Evolutionary conservation across 768 basidiomycete species (phyloP).

Genomic region (Suillus cothurnatus): DNA sequence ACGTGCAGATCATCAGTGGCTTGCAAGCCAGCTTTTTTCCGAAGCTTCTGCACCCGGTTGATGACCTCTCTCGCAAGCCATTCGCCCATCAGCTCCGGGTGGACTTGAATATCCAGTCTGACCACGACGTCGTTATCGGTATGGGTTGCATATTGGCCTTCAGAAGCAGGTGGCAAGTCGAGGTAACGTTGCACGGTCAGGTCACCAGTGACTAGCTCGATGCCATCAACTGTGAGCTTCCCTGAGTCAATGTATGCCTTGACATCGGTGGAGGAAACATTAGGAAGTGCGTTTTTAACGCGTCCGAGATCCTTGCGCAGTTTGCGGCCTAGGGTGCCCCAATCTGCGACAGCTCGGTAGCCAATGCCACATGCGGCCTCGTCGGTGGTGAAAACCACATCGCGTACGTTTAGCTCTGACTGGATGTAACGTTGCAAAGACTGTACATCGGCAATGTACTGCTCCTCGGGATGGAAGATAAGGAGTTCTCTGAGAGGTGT

Average conservation of each 20-base stretch:
- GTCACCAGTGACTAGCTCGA: conserved; percentile 89
- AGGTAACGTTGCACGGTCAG: conserved; percentile 90
- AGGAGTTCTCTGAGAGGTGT: conserved; percentile 91
- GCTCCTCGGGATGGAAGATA: conserved; percentile 86
- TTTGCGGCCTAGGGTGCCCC: conserved; percentile 92
- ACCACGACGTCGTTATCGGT: conserved; percentile 96
- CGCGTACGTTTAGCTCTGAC: conserved; percentile 94
- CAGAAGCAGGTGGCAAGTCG: conserved; percentile 63
- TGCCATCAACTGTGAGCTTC: conserved; percentile 84
- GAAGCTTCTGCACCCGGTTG: conserved; percentile 90
- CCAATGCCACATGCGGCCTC: conserved; percentile 84
- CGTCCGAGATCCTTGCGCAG: conserved; percentile 88
- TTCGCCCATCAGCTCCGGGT: conserved; percentile 84
- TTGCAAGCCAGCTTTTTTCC: conserved; percentile 95
- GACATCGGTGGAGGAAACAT: conserved; percentile 78
- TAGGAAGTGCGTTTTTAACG: conserved; percentile 86
- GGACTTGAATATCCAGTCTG: conserved; percentile 85
- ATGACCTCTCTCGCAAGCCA: conserved; percentile 89
- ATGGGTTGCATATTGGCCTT: conserved; percentile 75
- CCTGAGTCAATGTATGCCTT: conserved; percentile 76
- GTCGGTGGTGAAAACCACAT: conserved; percentile 86
- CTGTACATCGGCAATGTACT: conserved; percentile 84
- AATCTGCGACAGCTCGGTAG: conserved; percentile 93
- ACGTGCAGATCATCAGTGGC: conserved; percentile 93
- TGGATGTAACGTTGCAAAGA: conserved; percentile 86